Conservation (phyloP, 129 eudicot genomes). For the Oenanthe sinensis region DNA sequence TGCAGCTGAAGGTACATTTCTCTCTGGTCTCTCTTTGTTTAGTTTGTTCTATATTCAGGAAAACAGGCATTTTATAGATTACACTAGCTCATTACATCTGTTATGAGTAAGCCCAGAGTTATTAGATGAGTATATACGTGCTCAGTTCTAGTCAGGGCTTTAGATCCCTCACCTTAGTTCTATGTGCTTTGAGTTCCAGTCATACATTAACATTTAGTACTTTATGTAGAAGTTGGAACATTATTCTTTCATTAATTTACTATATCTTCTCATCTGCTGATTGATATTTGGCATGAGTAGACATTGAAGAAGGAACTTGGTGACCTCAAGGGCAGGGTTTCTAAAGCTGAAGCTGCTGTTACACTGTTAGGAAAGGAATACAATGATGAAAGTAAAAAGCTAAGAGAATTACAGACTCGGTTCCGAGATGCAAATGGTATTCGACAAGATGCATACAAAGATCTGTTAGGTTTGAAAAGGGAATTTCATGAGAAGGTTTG, state of each 20-base stretch:
- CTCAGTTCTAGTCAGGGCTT: background rate
- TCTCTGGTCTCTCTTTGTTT: background rate
- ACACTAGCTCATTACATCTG: background rate
- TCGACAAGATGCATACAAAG: conserved; percentile 63
- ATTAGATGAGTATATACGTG: background rate
- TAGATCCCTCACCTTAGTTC: background rate
- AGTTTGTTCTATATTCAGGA: background rate
- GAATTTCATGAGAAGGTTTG: conserved; percentile 66
- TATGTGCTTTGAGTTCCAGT: conserved; percentile 6
- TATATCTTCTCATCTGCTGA: background rate
- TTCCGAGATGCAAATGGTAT: conserved; percentile 56
- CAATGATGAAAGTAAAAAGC: conserved; percentile 41
- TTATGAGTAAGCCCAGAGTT: background rate
- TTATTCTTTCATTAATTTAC: background rate
- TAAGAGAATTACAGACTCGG: conserved; percentile 47
- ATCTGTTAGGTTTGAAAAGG: conserved; percentile 40
- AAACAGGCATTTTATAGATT: background rate
- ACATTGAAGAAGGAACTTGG: conserved; percentile 65
- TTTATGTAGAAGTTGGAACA: background rate
- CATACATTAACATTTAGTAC: background rate
- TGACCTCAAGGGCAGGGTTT: conserved; percentile 34
- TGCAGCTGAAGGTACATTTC: background rate
- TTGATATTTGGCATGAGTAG: conserved; percentile 29
- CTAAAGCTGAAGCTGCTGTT: conserved; percentile 52
- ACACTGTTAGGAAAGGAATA: conserved; percentile 31